Conservation (phyloP, 768 basidiomycete species). For the Termitomyces sp. region DNA sequence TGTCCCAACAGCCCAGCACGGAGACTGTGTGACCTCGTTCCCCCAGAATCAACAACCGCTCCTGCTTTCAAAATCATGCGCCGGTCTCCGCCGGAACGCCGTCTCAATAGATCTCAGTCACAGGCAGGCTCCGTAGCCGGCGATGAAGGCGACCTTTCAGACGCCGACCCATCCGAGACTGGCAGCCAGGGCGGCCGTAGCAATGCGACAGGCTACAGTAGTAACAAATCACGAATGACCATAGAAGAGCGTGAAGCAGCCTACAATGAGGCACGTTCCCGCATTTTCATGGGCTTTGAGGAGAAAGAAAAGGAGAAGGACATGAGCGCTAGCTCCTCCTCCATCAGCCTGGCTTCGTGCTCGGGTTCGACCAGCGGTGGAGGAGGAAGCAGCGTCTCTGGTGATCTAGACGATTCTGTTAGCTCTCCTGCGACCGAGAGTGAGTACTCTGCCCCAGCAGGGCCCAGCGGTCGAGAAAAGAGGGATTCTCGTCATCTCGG, state of each 20-base stretch:
- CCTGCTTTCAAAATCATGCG: slow-evolving; percentile 92
- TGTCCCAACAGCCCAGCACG: slow-evolving; percentile 54
- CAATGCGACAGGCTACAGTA: slow-evolving; percentile 55
- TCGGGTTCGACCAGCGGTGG: slow-evolving; percentile 53
- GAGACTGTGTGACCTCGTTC: slow-evolving; percentile 74
- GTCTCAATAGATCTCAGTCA: slow-evolving; percentile 53
- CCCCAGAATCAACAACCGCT: slow-evolving; percentile 61
- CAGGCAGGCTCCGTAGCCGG: slow-evolving; percentile 69
- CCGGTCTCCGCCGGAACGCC: slow-evolving; percentile 52
- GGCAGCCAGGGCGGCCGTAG: slow-evolving; percentile 75
- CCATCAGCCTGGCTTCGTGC: slow-evolving; percentile 56
- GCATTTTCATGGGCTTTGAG: slow-evolving; percentile 84
- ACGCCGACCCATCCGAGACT: slow-evolving; percentile 75
- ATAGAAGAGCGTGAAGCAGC: slow-evolving; percentile 86
- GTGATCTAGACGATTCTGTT: slow-evolving; percentile 64
- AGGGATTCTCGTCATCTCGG: slow-evolving; percentile 47
- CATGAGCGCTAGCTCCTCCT: slow-evolving; percentile 74
- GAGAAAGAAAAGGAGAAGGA: slow-evolving; percentile 73
- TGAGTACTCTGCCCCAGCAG: slow-evolving; percentile 68
- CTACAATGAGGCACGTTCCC: slow-evolving; percentile 82
- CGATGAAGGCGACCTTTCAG: slow-evolving; percentile 75
- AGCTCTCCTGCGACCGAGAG: slow-evolving; percentile 79
- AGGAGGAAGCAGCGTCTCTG: slow-evolving; percentile 56
- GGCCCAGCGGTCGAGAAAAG: slow-evolving; percentile 55
- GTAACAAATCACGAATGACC: slow-evolving; percentile 69